phyloP scores from a whole-genome alignment of 306 rosid species.

The Lathyrus sativus region DNA sequence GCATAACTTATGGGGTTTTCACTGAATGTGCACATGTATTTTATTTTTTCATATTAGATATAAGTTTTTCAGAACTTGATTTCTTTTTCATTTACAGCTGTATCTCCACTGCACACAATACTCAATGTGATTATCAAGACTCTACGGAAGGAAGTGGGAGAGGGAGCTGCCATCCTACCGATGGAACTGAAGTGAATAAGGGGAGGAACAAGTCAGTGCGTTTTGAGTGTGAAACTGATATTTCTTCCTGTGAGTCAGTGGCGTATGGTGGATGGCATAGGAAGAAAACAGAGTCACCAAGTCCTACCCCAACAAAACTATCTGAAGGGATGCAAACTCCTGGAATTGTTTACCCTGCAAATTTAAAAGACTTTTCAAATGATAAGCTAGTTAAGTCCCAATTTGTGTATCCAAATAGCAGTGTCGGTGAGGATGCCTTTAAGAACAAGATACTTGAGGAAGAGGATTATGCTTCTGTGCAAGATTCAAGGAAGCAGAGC shows the following conservation, averaged over 20 bases:
- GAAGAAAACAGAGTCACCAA: slow-evolving; percentile 45
- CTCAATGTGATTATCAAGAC: slow-evolving; percentile 21
- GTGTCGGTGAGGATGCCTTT: slow-evolving; percentile 46
- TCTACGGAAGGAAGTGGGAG: slow-evolving; percentile 33
- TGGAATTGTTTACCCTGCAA: slow-evolving; percentile 66
- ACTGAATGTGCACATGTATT: not conserved
- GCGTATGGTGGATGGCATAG: slow-evolving; percentile 41
- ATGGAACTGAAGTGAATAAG: slow-evolving; percentile 39
- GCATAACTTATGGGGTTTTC: not conserved
- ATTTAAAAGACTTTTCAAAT: slow-evolving; percentile 44
- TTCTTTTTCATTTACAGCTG: slow-evolving; percentile 39
- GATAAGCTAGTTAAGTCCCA: slow-evolving; percentile 63
- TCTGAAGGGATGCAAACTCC: slow-evolving; percentile 86
- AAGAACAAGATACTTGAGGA: slow-evolving; percentile 47
- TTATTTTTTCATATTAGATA: slow-evolving; percentile 8
- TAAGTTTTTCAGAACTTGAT: slow-evolving; percentile 7
- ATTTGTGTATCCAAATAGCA: slow-evolving; percentile 53
- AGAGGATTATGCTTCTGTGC: slow-evolving; percentile 43
- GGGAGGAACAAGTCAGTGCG: slow-evolving; percentile 59
- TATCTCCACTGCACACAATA: slow-evolving; percentile 38
- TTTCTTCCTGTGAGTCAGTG: slow-evolving; percentile 48
- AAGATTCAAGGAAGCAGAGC: slow-evolving; percentile 48
- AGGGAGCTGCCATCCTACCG: slow-evolving; percentile 13
- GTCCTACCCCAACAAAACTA: slow-evolving; percentile 74
- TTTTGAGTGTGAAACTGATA: slow-evolving; percentile 62